phyloP scores from a whole-genome alignment of 176 grass and related monocot species.

The Pharus latifolius region DNA sequence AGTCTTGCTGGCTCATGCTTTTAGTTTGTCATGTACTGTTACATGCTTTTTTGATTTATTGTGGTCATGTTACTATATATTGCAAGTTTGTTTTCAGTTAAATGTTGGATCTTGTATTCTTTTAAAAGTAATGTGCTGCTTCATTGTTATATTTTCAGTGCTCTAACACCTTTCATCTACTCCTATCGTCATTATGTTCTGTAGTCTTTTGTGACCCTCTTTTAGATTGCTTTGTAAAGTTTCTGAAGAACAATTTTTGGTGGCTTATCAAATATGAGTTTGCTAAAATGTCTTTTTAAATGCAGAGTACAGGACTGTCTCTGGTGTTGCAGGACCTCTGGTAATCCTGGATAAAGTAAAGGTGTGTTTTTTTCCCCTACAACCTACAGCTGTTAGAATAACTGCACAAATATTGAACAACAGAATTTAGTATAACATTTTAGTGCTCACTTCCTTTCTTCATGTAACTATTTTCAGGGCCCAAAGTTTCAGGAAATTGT shows the following conservation, averaged over 20 bases:
- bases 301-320: constrained; percentile 96
- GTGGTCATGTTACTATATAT: background rate
- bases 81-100: background rate
- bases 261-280: background rate
- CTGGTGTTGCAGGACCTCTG: constrained; percentile 93
- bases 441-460: constrained; percentile 5
- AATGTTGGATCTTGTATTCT: background rate
- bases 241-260: background rate
- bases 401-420: constrained; percentile 1
- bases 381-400: background rate
- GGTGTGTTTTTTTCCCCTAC: constrained; percentile 31
- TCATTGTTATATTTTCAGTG: too few relatives aligned
- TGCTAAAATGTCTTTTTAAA: background rate
- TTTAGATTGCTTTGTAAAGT: too few relatives aligned
- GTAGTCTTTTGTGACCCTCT: too few relatives aligned
- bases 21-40: background rate
- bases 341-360: constrained; percentile 99
- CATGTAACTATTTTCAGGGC: constrained; percentile 42
- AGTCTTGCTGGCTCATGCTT: background rate
- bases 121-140: background rate
- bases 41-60: background rate
- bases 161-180: too few relatives aligned
- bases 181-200: too few relatives aligned
- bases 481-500: constrained; percentile 99
- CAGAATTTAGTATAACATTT: background rate